phyloP scores from a whole-genome alignment of 2,329 filamentous ascomycete species.

The Purpureocillium lavendulum region DNA sequence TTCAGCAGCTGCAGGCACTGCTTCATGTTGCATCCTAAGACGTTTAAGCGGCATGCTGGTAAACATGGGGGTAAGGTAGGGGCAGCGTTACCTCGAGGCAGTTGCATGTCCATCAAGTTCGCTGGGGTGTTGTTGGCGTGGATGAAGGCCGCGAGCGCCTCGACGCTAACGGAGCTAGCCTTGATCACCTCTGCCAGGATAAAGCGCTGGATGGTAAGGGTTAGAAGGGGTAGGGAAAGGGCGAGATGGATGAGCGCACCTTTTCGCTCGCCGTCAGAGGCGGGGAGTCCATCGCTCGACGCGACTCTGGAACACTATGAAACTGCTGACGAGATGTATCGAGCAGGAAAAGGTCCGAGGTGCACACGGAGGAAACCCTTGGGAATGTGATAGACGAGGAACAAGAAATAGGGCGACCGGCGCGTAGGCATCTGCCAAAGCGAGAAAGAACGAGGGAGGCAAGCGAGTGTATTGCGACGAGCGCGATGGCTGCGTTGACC shows the following conservation, averaged over 20 bases:
- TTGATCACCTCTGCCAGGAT: conserved; percentile 52
- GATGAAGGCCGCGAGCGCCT: conserved; percentile 38
- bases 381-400: background rate
- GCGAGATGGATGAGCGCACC: background rate
- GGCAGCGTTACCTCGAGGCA: conserved; percentile 32
- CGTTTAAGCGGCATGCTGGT: background rate
- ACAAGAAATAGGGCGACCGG: no score
- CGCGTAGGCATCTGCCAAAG: no score
- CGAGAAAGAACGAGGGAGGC: no score
- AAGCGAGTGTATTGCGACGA: no score
- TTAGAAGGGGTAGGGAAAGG: background rate
- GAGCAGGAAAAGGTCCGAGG: background rate
- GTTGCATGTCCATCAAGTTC: conserved; percentile 39
- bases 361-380: background rate
- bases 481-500: no score
- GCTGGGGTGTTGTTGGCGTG: conserved; percentile 29
- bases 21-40: conserved; percentile 35
- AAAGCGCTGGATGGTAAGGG: conserved; percentile 35
- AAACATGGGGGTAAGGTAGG: background rate
- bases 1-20: conserved; percentile 28
- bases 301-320: no score
- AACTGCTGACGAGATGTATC: no score
- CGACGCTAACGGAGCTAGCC: conserved; percentile 40
- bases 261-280: conserved; percentile 1
- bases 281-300: conserved; percentile 1